Evolutionary conservation across 1,284 basidiomycete genomes (phyloP).

Genomic region (Veloporphyrellus conicus): DNA sequence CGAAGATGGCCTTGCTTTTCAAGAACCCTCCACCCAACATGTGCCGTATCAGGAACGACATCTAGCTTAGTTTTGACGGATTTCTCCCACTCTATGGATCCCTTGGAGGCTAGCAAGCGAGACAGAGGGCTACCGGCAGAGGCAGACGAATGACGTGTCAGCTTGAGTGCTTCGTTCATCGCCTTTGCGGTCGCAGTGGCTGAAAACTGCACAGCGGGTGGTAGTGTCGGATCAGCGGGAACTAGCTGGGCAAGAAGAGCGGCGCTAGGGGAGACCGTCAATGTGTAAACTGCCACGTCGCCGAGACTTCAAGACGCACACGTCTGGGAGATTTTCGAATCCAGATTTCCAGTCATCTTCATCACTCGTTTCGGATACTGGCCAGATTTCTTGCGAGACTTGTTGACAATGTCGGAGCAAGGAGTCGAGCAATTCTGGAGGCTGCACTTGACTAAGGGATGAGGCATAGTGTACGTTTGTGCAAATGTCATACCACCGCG

Average conservation of each 20-base stretch:
- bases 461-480: slow-evolving; percentile 15
- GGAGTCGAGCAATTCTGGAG: slow-evolving; percentile 57
- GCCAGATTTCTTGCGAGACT: slow-evolving; percentile 50
- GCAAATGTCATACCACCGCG: slow-evolving; percentile 48
- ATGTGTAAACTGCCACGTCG: neutral
- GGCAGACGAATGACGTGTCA: slow-evolving; percentile 55
- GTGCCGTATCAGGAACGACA: slow-evolving; percentile 46
- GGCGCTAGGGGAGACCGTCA: slow-evolving; percentile 15
- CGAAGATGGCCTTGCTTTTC: slow-evolving; percentile 38
- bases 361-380: slow-evolving; percentile 26
- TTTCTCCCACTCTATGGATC: slow-evolving; percentile 68
- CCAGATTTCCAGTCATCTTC: slow-evolving; percentile 39
- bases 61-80: slow-evolving; percentile 55
- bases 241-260: slow-evolving; percentile 39
- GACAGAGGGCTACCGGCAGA: slow-evolving; percentile 60
- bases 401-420: slow-evolving; percentile 53
- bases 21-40: slow-evolving; percentile 63
- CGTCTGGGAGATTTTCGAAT: slow-evolving; percentile 44
- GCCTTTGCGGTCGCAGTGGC: slow-evolving; percentile 54
- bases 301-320: slow-evolving; percentile 46
- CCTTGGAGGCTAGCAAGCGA: slow-evolving; percentile 60
- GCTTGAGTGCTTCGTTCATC: slow-evolving; percentile 53
- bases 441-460: slow-evolving; percentile 42
- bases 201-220: slow-evolving; percentile 45
- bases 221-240: slow-evolving; percentile 42